Percentiles rank a stretch among this genome's conserved stretches.
Conservation (phyloP, 2,329 filamentous ascomycete genomes). For the Curvularia sp. region DNA sequence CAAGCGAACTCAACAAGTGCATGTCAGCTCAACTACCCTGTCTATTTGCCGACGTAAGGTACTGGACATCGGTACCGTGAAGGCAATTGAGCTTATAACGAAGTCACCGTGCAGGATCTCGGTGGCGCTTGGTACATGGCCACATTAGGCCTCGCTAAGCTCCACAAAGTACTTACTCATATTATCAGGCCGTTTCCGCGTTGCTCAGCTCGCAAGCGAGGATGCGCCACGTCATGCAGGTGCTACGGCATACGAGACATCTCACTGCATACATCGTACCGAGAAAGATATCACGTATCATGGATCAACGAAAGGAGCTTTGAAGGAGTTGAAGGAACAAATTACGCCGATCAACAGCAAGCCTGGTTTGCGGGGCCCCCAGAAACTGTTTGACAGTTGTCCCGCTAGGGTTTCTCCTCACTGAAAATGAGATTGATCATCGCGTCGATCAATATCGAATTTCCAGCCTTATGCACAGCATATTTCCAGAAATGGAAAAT, state of each 20-base stretch:
- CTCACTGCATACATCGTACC: constrained; percentile 4
- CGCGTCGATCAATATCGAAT: constrained; percentile 17
- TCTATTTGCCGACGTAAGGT: neutral
- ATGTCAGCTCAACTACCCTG: constrained; percentile 5
- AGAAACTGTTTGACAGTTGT: constrained; percentile 15
- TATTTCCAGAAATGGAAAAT: constrained; percentile 9
- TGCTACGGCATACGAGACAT: constrained; percentile 7
- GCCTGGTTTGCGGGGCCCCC: constrained; percentile 7
- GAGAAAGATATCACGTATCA: neutral
- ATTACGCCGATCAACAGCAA: constrained; percentile 9
- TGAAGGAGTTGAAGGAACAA: neutral
- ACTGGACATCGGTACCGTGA: neutral
- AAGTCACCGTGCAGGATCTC: constrained; percentile 1
- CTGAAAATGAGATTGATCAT: constrained; percentile 12
- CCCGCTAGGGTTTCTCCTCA: constrained; percentile 2
- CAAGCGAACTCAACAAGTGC: constrained; percentile 18
- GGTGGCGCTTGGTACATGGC: constrained; percentile 5
- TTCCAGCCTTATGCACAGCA: constrained; percentile 4
- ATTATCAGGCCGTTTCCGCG: constrained; percentile 4
- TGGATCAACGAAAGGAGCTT: neutral
- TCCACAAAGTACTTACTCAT: constrained; percentile 7
- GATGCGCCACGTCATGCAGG: constrained; percentile 17
- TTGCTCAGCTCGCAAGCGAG: constrained; percentile 16
- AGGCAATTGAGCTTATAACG: neutral
- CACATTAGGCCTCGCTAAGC: constrained; percentile 4